phyloP scores from a whole-genome alignment of 371 early-diverging fungal species.

The Apophysomyces sp. region DNA sequence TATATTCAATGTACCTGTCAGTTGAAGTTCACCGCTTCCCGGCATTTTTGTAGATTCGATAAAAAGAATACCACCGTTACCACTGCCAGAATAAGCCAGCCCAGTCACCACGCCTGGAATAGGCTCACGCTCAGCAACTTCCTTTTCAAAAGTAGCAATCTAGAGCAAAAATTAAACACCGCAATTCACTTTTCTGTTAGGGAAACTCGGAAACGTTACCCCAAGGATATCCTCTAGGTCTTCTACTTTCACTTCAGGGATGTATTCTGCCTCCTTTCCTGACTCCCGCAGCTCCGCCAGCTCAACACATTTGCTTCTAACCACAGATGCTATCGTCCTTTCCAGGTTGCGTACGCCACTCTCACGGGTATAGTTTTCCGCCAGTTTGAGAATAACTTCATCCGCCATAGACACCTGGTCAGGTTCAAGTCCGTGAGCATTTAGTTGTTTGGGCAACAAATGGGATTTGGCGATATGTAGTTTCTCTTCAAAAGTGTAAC shows the following conservation, averaged over 20 bases:
- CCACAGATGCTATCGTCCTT: conserved; percentile 70
- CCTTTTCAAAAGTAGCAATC: conserved; percentile 35
- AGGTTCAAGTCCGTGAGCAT: conserved; percentile 57
- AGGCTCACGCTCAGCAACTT: conserved; percentile 62
- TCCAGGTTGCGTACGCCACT: conserved; percentile 84
- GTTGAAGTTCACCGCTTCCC: conserved; percentile 65
- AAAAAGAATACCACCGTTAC: conserved; percentile 76
- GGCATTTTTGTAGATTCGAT: conserved; percentile 80
- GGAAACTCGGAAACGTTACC: conserved; percentile 19
- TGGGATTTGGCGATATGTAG: conserved; percentile 46
- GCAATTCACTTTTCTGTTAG: too few species aligned
- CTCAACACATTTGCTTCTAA: conserved; percentile 75
- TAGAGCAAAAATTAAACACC: background rate
- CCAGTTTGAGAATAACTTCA: conserved; percentile 57
- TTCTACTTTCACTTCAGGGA: conserved; percentile 23
- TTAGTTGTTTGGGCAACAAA: conserved; percentile 67
- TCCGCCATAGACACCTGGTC: conserved; percentile 48
- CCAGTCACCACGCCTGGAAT: conserved; percentile 83
- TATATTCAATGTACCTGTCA: conserved; percentile 47
- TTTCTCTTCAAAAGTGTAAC: conserved; percentile 87
- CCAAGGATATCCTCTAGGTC: conserved; percentile 71
- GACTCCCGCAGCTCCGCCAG: conserved; percentile 42
- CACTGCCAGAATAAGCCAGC: conserved; percentile 76
- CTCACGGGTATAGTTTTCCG: conserved; percentile 77
- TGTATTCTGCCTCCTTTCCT: conserved; percentile 19